phyloP scores from a whole-genome alignment of 1,284 basidiomycete species.

The Sparassis latifolia region DNA sequence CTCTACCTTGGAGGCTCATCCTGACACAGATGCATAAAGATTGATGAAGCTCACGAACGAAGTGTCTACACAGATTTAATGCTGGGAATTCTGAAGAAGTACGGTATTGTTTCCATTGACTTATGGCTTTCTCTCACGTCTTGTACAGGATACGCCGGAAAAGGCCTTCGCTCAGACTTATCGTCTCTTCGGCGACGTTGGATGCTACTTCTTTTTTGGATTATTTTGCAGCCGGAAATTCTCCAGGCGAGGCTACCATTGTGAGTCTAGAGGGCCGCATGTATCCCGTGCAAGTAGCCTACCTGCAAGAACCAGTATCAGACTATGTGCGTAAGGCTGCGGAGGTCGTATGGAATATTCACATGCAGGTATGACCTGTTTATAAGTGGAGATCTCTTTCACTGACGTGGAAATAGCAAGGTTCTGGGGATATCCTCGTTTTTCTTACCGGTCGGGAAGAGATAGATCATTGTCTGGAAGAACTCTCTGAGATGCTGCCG shows the following conservation, averaged over 20 bases:
- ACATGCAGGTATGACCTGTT: constrained; percentile 54
- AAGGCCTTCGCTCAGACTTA: constrained; percentile 81
- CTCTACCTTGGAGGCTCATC: constrained; percentile 7
- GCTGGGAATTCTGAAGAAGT: constrained; percentile 91
- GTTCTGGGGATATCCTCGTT: constrained; percentile 85
- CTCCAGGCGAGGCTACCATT: constrained; percentile 58
- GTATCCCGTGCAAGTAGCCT: constrained; percentile 84
- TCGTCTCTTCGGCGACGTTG: constrained; percentile 93
- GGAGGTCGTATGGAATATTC: constrained; percentile 82
- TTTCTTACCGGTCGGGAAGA: constrained; percentile 97
- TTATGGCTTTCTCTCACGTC: neutral
- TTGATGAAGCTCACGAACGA: constrained; percentile 97
- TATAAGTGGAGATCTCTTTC: neutral
- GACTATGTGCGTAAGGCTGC: constrained; percentile 87
- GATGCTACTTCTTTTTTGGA: constrained; percentile 86
- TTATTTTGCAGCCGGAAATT: constrained; percentile 68
- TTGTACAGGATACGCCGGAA: constrained; percentile 74
- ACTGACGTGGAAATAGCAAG: constrained; percentile 37
- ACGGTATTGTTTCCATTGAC: constrained; percentile 8
- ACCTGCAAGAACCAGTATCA: constrained; percentile 62
- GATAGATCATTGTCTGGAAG: constrained; percentile 84
- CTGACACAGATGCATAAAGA: constrained; percentile 37
- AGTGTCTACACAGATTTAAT: constrained; percentile 93
- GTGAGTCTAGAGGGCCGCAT: constrained; percentile 90
- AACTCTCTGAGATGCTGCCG: constrained; percentile 72